A percentile compares a stretch with the other conserved stretches of the same genome.
These are phyloP conservation scores for Smallanthus sonchifolius DNA, from an alignment of 129 eudicot species.

Conservation along the genomic window DNA sequence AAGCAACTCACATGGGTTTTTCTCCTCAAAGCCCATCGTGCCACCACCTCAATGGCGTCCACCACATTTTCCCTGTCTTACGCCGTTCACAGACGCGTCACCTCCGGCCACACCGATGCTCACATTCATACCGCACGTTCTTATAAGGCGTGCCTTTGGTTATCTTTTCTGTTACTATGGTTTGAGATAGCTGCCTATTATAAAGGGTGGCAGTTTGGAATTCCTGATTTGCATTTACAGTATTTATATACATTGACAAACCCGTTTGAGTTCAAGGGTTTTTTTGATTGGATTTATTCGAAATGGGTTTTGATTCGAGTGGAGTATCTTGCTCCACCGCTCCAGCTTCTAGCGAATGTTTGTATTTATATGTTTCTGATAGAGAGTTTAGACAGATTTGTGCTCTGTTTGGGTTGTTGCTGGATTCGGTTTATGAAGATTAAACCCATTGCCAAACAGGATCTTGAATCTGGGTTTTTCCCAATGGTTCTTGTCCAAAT, in stretches of 20 bases:
- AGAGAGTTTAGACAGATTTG: constrained; percentile 22
- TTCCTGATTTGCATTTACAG: constrained; percentile 24
- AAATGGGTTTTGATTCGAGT: constrained; percentile 29
- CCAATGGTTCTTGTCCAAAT: constrained; percentile 55
- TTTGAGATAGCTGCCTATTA: constrained; percentile 26
- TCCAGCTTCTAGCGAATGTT: constrained; percentile 19
- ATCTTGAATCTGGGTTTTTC: constrained; percentile 26
- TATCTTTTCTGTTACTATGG: not conserved
- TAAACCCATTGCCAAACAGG: constrained; percentile 20
- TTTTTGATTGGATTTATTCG: constrained; percentile 18
- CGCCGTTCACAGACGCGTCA: constrained; percentile 20
- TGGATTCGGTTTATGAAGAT: constrained; percentile 23
- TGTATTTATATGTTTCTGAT: constrained; percentile 17
- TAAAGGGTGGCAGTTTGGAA: constrained; percentile 19
- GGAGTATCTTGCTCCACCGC: constrained; percentile 20
- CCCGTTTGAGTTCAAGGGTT: constrained; percentile 6
- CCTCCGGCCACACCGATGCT: constrained; percentile 1
- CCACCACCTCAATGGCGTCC: constrained; percentile 70
- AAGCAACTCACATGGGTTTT: constrained; percentile 86
- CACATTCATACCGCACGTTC: not conserved
- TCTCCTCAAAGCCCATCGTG: constrained; percentile 68
- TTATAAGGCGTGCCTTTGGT: constrained; percentile 18
- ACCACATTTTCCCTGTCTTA: constrained; percentile 50
- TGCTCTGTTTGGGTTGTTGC: constrained; percentile 24
- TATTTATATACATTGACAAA: constrained; percentile 20